phyloP scores from a whole-genome alignment of 495 filamentous ascomycete genomes.

The Podospora bellae-mahoneyi region DNA sequence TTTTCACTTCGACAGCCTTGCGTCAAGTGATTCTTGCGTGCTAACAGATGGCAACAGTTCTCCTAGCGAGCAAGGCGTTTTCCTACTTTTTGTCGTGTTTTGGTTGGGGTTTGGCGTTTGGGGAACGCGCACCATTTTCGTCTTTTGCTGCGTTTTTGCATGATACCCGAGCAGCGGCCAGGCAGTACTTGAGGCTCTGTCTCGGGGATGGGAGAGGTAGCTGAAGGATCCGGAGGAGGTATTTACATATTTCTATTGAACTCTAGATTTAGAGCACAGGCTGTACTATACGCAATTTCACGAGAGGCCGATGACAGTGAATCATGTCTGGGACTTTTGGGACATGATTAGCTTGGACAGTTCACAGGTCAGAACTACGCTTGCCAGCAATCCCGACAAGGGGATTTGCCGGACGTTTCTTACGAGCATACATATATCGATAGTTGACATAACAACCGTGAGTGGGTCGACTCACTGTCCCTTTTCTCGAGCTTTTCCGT shows the following conservation, averaged over 20 bases:
- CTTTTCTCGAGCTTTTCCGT: too few species aligned
- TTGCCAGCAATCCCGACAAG: too few species aligned
- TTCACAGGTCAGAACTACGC: too few species aligned
- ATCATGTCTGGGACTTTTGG: too few species aligned
- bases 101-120: slow-evolving; percentile 12
- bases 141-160: slow-evolving; percentile 7
- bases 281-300: slow-evolving; percentile 5
- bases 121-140: neutral
- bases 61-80: neutral
- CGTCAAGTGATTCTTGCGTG: neutral
- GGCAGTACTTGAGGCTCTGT: neutral
- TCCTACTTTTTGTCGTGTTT: neutral
- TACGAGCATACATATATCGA: too few species aligned
- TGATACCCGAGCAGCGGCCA: slow-evolving; percentile 9
- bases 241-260: neutral
- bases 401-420: too few species aligned
- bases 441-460: too few species aligned
- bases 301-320: too few species aligned
- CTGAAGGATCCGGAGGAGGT: neutral
- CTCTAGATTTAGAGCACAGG: neutral
- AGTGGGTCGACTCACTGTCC: too few species aligned
- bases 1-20: neutral
- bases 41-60: neutral
- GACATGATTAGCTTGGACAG: too few species aligned
- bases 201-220: neutral